These are phyloP conservation scores for Poa pratensis DNA, from an alignment of 176 grass and related monocot genomes.

Conservation along the genomic window DNA sequence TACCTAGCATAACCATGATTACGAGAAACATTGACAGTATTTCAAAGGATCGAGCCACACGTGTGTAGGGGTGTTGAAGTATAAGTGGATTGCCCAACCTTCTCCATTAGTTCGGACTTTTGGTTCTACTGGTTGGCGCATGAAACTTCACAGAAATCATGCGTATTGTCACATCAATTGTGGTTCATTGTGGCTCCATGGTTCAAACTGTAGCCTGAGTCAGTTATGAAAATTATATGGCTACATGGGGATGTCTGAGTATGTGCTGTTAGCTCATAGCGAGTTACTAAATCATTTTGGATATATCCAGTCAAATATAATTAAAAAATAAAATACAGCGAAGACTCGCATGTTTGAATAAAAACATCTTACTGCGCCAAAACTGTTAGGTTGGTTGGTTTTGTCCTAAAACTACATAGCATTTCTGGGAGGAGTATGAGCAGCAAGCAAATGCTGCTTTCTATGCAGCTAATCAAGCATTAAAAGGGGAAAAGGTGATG, in stretches of 20 bases:
- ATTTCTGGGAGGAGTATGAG: conserved; percentile 26
- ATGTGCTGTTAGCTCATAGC: conserved; percentile 23
- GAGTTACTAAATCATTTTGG: conserved; percentile 12
- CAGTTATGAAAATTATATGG: background rate
- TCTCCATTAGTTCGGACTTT: background rate
- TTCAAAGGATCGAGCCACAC: conserved; percentile 9
- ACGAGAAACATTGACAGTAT: background rate
- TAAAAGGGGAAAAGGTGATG: background rate
- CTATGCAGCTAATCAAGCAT: background rate
- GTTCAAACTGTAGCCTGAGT: background rate
- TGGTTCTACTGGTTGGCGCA: background rate
- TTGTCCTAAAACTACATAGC: conserved; percentile 17
- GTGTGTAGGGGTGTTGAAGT: background rate
- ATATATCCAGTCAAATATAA: conserved; percentile 23
- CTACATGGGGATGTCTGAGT: conserved; percentile 1
- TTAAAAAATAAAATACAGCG: conserved; percentile 9
- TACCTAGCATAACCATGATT: conserved; percentile 6
- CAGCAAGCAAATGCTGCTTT: background rate
- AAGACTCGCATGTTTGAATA: background rate
- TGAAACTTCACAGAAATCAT: conserved; percentile 1
- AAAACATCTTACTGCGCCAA: conserved; percentile 1
- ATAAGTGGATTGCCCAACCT: background rate
- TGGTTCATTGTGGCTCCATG: background rate
- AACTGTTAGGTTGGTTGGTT: conserved; percentile 19
- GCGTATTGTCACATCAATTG: conserved; percentile 3